These are phyloP conservation scores for Filosporella fistucella DNA, from an alignment of 495 filamentous ascomycete genomes.

Conservation along the genomic window DNA sequence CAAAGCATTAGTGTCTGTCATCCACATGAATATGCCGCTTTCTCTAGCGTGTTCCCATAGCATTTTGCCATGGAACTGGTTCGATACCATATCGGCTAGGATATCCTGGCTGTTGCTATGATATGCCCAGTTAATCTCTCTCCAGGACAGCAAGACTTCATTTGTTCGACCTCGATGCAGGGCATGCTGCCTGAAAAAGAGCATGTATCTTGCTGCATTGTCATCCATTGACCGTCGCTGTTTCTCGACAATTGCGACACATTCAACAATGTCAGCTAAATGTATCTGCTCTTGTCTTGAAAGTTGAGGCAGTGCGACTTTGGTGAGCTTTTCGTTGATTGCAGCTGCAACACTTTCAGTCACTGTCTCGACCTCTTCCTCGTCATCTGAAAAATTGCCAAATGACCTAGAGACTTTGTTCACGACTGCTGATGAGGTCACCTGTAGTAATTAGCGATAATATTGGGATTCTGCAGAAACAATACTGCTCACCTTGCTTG, in stretches of 20 bases:
- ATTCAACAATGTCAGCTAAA: constrained; percentile 83
- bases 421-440: constrained; percentile 29
- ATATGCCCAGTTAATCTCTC: constrained; percentile 93
- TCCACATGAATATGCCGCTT: constrained; percentile 93
- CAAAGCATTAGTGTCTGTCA: constrained; percentile 69
- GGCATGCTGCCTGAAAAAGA: constrained; percentile 84
- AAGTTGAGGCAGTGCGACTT: constrained; percentile 72
- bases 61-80: constrained; percentile 72
- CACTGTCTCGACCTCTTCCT: constrained; percentile 59
- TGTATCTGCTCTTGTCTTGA: constrained; percentile 88
- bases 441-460: constrained; percentile 30
- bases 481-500: constrained; percentile 7
- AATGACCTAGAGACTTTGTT: constrained; percentile 54
- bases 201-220: constrained; percentile 83
- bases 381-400: constrained; percentile 44
- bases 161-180: constrained; percentile 61
- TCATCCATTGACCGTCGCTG: constrained; percentile 89
- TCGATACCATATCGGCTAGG: constrained; percentile 78
- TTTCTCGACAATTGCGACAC: constrained; percentile 80
- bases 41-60: constrained; percentile 82
- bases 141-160: constrained; percentile 74
- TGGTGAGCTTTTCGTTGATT: constrained; percentile 75
- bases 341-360: constrained; percentile 66
- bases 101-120: constrained; percentile 93
- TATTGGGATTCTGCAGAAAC: not conserved